Evolutionary conservation across 2,329 filamentous ascomycete species (phyloP).

Genomic region (Neopestalotiopsis rosae): DNA sequence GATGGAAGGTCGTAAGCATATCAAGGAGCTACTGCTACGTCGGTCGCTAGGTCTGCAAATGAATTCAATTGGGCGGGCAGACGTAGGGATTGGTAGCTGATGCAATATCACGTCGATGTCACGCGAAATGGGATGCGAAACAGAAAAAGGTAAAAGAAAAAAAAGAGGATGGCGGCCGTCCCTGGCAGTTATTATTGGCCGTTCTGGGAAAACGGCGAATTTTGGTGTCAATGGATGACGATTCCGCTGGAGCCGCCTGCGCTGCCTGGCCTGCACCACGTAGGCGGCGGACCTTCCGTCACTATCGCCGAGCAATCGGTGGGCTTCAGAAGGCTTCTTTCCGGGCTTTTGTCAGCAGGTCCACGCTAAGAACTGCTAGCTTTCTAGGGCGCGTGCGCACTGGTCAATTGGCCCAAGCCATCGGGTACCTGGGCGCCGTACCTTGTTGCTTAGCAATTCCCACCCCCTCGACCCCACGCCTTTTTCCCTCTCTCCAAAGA

Average conservation of each 20-base stretch:
- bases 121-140: background rate
- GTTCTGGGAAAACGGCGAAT: background rate
- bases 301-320: conserved; percentile 7
- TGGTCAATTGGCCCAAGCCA: background rate
- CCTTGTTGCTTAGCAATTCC: background rate
- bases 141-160: background rate
- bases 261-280: background rate
- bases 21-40: conserved; percentile 23
- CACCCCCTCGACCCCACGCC: background rate
- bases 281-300: background rate
- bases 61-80: conserved; percentile 34
- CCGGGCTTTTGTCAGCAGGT: background rate
- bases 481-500: background rate
- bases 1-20: conserved; percentile 33
- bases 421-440: background rate
- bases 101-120: conserved; percentile 29
- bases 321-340: background rate
- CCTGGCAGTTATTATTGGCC: background rate
- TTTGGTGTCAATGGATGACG: conserved; percentile 10
- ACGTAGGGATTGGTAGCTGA: background rate
- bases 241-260: conserved; percentile 6
- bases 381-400: background rate
- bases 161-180: background rate
- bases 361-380: background rate
- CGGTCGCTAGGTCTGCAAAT: background rate